phyloP scores from a whole-genome alignment of 306 rosid genomes.

The Styphnolobium japonicum region DNA sequence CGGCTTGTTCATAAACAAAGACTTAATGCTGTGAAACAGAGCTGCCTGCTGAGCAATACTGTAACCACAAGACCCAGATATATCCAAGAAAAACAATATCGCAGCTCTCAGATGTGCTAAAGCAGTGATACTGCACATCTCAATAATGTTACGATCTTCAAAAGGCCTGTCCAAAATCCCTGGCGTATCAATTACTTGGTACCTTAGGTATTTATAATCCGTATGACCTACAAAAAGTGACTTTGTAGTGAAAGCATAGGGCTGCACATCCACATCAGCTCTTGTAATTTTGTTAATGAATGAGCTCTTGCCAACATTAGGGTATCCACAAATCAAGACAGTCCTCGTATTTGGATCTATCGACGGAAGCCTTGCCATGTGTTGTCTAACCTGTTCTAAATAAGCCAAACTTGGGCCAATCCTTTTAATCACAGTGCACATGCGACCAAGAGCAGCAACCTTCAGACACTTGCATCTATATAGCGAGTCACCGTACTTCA shows the following conservation, averaged over 20 bases:
- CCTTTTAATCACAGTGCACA: constrained; percentile 88
- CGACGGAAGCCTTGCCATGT: constrained; percentile 91
- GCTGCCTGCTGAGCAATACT: constrained; percentile 86
- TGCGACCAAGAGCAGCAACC: constrained; percentile 92
- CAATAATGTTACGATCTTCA: constrained; percentile 86
- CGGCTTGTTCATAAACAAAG: constrained; percentile 57
- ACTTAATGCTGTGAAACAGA: constrained; percentile 76
- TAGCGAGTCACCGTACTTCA: constrained; percentile 86
- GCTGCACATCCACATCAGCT: constrained; percentile 93
- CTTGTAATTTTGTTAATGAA: constrained; percentile 88
- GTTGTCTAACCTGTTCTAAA: constrained; percentile 83
- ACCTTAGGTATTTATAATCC: constrained; percentile 78
- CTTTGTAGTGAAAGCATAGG: constrained; percentile 90
- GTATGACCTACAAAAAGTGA: constrained; percentile 91
- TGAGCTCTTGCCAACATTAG: constrained; percentile 92
- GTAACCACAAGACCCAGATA: too few species aligned
- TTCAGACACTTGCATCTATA: constrained; percentile 77
- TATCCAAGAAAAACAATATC: too few species aligned
- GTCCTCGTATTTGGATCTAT: constrained; percentile 83
- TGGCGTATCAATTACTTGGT: constrained; percentile 88
- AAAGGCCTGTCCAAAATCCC: constrained; percentile 94
- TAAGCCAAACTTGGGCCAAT: constrained; percentile 89
- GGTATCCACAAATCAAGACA: constrained; percentile 82
- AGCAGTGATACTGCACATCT: constrained; percentile 96
- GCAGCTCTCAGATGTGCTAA: constrained; percentile 90